phyloP scores from a whole-genome alignment of 2,329 filamentous ascomycete species.

The Curvularia eragrostidis region DNA sequence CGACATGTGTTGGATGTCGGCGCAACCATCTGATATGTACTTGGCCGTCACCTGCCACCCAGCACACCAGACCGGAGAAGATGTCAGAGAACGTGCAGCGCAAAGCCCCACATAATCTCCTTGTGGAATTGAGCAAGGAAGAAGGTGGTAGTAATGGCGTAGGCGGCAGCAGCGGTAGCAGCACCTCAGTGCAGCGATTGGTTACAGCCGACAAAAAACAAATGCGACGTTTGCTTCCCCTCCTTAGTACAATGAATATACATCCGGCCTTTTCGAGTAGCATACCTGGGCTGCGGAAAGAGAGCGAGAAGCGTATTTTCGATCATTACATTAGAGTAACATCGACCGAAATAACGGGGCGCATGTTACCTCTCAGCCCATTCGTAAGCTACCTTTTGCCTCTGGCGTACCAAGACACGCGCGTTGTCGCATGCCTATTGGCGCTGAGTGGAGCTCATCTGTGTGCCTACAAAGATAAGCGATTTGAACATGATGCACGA shows the following conservation, averaged over 20 bases:
- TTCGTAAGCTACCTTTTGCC: conserved; percentile 11
- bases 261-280: neutral
- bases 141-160: neutral
- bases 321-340: conserved; percentile 11
- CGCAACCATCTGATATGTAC: conserved; percentile 10
- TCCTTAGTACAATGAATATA: neutral
- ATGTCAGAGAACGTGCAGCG: neutral
- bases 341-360: conserved; percentile 3
- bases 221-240: conserved; percentile 1
- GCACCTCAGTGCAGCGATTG: conserved; percentile 60
- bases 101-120: neutral
- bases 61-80: neutral
- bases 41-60: conserved; percentile 3
- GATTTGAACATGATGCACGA: conserved; percentile 9
- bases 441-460: conserved; percentile 12
- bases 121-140: neutral
- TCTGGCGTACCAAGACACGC: conserved; percentile 7
- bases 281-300: conserved; percentile 5
- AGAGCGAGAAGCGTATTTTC: conserved; percentile 6
- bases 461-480: neutral
- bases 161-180: neutral
- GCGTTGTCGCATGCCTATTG: conserved; percentile 1
- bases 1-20: conserved; percentile 5
- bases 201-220: conserved; percentile 45
- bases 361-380: neutral